Percentiles rank a stretch among this genome's conserved stretches.
Evolutionary conservation across 2,329 filamentous ascomycete genomes (phyloP).

Genomic region (Gyromitra esculenta): DNA sequence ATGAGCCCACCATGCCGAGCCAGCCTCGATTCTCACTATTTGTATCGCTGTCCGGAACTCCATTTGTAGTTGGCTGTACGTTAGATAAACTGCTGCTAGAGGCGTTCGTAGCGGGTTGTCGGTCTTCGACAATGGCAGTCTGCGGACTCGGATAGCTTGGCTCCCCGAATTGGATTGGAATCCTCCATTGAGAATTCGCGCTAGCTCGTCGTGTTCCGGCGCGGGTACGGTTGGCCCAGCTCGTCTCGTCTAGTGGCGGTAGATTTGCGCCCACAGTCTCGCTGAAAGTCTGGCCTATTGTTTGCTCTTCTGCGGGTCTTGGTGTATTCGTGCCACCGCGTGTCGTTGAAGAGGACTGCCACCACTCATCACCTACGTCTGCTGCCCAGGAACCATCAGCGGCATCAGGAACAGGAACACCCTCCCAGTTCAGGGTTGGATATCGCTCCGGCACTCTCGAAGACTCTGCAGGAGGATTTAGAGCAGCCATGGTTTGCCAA

Average conservation of each 20-base stretch:
- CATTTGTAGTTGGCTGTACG: not conserved
- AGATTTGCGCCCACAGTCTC: not conserved
- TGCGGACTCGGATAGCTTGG: not conserved
- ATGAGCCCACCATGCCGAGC: conserved; percentile 15
- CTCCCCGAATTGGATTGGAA: not conserved
- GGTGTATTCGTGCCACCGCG: not conserved
- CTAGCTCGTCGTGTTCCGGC: not conserved
- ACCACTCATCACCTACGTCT: conserved; percentile 1
- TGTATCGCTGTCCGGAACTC: too few relatives aligned
- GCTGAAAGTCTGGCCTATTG: not conserved
- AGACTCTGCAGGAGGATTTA: not conserved
- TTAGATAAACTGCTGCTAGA: not conserved
- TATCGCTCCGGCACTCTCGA: not conserved
- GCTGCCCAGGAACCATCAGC: conserved; percentile 16
- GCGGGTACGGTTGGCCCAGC: not conserved
- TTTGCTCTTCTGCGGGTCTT: not conserved
- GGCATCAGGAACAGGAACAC: not conserved
- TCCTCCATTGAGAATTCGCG: not conserved
- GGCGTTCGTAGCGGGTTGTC: not conserved
- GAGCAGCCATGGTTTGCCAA: not conserved
- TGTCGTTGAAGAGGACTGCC: not conserved
- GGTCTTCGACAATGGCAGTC: not conserved
- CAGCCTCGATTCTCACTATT: conserved; percentile 23
- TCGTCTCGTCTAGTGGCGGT: not conserved
- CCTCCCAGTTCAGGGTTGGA: conserved; percentile 27